These are phyloP conservation scores for Tympanopsis confertula DNA, from an alignment of 2,329 filamentous ascomycete species.

Conservation along the genomic window DNA sequence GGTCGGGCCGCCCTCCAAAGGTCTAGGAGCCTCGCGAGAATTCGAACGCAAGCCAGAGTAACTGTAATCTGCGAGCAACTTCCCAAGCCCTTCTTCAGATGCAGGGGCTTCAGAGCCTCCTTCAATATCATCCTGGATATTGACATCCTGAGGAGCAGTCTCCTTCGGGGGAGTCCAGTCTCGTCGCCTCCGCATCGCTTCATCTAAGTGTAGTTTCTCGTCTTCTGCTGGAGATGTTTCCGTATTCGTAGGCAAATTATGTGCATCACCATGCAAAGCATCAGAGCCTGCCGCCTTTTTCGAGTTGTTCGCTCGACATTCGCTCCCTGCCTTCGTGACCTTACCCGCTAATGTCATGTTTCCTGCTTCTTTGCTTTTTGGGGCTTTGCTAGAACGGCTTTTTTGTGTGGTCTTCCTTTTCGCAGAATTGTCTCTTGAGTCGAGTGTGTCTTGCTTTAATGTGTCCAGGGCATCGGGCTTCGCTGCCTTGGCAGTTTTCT, in stretches of 20 bases:
- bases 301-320: background rate
- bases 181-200: constrained; percentile 22
- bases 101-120: background rate
- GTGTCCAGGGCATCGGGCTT: no score
- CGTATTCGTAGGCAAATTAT: constrained; percentile 12
- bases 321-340: background rate
- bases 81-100: background rate
- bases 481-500: no score
- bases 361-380: background rate
- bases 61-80: background rate
- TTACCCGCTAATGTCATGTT: background rate
- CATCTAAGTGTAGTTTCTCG: constrained; percentile 8
- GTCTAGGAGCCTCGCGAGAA: no score
- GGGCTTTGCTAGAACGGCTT: background rate
- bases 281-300: background rate
- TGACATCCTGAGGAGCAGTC: constrained; percentile 7
- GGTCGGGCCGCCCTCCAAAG: background rate
- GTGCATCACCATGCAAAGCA: no score
- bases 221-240: constrained; percentile 1
- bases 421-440: background rate
- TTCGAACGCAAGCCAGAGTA: background rate
- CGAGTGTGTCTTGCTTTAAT: background rate
- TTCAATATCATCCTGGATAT: background rate
- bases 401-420: background rate
- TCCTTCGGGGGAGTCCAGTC: constrained; percentile 31